A percentile compares a stretch with the other conserved stretches of the same genome.
Evolutionary conservation across 352 stramenopile species (phyloP).

Genomic region (Thraustochytrium striatum): DNA sequence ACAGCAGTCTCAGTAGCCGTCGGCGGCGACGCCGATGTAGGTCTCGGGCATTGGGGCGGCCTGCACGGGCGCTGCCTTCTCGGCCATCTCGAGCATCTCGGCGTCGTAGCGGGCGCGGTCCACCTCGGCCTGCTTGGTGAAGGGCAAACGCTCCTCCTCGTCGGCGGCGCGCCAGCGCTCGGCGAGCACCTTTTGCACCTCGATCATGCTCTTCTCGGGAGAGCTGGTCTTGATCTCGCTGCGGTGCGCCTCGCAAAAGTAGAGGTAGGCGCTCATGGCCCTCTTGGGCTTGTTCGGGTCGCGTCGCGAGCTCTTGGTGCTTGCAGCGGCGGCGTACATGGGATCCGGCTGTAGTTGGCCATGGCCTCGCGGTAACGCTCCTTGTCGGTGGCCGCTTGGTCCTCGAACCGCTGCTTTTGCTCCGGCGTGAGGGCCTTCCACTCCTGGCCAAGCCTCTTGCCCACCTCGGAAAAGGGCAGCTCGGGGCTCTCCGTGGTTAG

Average conservation of each 20-base stretch:
- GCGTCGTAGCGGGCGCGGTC: constrained; percentile 78
- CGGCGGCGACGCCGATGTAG: too few relatives aligned
- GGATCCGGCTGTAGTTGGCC: constrained; percentile 78
- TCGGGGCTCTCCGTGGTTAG: constrained; percentile 46
- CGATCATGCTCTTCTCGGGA: constrained; percentile 76
- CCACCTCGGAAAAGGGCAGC: constrained; percentile 60
- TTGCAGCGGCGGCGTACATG: too few relatives aligned
- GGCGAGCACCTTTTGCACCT: constrained; percentile 68
- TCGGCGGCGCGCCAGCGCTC: constrained; percentile 73
- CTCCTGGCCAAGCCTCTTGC: constrained; percentile 67
- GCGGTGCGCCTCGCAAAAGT: constrained; percentile 79
- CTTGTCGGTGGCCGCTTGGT: constrained; percentile 75
- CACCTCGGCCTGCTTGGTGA: constrained; percentile 72
- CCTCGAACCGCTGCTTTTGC: constrained; percentile 70
- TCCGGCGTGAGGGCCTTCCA: constrained; percentile 71
- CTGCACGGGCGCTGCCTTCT: background rate
- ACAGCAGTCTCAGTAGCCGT: too few relatives aligned
- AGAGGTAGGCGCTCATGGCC: constrained; percentile 78
- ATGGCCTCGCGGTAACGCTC: constrained; percentile 75
- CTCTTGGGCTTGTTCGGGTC: constrained; percentile 79
- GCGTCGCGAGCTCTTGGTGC: constrained; percentile 64
- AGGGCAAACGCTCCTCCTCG: constrained; percentile 67
- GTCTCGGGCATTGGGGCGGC: too few relatives aligned
- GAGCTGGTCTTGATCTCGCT: constrained; percentile 67
- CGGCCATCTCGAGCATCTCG: constrained; percentile 58